Conservation (phyloP, 805 yeast species). For the Brettanomyces nanus region DNA sequence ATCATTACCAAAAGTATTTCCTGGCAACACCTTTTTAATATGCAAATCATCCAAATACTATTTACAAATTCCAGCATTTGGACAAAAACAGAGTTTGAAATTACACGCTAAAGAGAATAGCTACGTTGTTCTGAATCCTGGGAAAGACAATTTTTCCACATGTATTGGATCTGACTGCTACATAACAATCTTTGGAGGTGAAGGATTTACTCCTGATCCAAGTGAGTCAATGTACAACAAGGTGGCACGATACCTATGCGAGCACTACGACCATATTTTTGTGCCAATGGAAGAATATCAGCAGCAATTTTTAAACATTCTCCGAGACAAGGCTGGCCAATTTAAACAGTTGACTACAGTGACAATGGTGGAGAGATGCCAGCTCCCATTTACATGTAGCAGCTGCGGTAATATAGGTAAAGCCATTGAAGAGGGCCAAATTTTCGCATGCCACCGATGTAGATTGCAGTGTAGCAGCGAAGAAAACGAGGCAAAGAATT, state of each 20-base stretch:
- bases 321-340: background rate
- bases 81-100: background rate
- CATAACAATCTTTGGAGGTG: background rate
- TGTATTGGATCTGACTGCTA: slow-evolving; percentile 1
- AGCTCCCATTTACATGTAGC: background rate
- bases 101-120: background rate
- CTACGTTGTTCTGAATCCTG: background rate
- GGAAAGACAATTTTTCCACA: background rate
- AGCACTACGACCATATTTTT: slow-evolving; percentile 1
- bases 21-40: background rate
- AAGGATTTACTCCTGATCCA: too few relatives aligned
- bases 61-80: background rate
- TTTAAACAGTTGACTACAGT: background rate
- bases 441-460: background rate
- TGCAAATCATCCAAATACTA: background rate
- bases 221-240: background rate
- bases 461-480: background rate
- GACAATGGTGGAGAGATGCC: background rate
- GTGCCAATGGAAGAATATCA: background rate
- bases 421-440: background rate
- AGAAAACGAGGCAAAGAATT: background rate
- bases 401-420: background rate
- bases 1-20: background rate
- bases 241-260: background rate
- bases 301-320: background rate